phyloP scores from a whole-genome alignment of 2,329 filamentous ascomycete genomes.

The Cordyceps farinosa region DNA sequence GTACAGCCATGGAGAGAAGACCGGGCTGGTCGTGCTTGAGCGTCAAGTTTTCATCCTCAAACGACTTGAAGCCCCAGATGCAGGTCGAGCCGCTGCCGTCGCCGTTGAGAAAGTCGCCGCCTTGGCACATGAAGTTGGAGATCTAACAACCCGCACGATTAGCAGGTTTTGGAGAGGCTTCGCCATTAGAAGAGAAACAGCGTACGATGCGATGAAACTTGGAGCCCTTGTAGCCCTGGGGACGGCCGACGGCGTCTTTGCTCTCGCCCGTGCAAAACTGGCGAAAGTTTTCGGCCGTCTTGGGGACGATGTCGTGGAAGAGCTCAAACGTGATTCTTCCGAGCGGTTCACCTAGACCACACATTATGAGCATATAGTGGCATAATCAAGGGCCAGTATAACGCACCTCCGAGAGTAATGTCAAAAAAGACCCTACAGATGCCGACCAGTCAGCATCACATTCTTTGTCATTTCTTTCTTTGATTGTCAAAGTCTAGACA shows the following conservation, averaged over 20 bases:
- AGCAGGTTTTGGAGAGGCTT: not conserved
- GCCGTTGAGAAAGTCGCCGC: slow-evolving; percentile 90
- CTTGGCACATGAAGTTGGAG: slow-evolving; percentile 95
- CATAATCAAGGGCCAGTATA: not conserved
- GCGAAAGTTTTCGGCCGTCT: slow-evolving; percentile 93
- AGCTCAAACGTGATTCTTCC: slow-evolving; percentile 89
- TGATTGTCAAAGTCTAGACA: slow-evolving; percentile 24
- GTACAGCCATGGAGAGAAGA: slow-evolving; percentile 87
- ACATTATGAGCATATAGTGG: not conserved
- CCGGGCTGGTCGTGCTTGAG: slow-evolving; percentile 76
- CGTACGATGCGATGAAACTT: slow-evolving; percentile 91
- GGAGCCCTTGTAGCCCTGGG: slow-evolving; percentile 90
- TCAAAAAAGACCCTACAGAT: slow-evolving; percentile 61
- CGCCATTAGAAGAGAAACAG: slow-evolving; percentile 19
- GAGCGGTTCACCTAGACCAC: slow-evolving; percentile 67
- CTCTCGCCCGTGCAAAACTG: slow-evolving; percentile 95
- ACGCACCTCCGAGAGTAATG: slow-evolving; percentile 71
- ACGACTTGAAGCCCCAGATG: slow-evolving; percentile 82
- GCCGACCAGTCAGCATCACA: not conserved
- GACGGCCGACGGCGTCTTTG: slow-evolving; percentile 70
- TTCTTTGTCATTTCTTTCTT: not conserved
- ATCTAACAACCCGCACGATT: slow-evolving; percentile 53
- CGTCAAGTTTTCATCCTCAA: slow-evolving; percentile 86
- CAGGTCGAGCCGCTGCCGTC: slow-evolving; percentile 85
- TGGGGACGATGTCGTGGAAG: slow-evolving; percentile 77